Conservation (phyloP, 2,329 filamentous ascomycete species). For the Simplicillium sp. region DNA sequence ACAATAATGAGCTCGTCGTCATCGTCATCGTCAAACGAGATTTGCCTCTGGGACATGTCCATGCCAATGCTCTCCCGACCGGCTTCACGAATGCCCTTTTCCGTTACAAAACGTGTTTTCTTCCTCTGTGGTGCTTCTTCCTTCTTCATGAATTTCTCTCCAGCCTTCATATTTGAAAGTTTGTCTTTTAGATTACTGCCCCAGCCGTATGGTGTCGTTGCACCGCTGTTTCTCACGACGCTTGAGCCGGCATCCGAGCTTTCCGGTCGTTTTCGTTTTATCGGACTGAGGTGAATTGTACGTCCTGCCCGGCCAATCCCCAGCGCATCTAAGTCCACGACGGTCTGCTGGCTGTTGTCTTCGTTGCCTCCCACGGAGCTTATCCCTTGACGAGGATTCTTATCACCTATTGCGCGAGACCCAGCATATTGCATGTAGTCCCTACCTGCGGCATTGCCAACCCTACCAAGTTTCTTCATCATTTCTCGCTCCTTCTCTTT, state of each 20-base stretch:
- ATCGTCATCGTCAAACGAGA: slow-evolving; percentile 28
- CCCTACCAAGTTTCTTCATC: slow-evolving; percentile 54
- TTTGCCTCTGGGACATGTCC: slow-evolving; percentile 28
- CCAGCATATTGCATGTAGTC: slow-evolving; percentile 55
- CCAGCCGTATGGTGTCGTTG: slow-evolving; percentile 39
- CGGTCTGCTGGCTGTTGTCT: slow-evolving; percentile 1
- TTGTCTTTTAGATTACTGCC: slow-evolving; percentile 45
- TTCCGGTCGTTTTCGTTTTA: slow-evolving; percentile 52
- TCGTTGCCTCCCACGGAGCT: background rate
- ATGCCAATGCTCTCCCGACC: slow-evolving; percentile 62
- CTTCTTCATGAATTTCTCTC: slow-evolving; percentile 36
- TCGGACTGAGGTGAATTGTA: slow-evolving; percentile 45
- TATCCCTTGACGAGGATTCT: background rate
- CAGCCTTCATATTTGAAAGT: slow-evolving; percentile 51
- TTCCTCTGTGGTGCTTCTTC: slow-evolving; percentile 44
- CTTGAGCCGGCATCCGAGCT: slow-evolving; percentile 29
- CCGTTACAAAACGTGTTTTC: slow-evolving; percentile 73
- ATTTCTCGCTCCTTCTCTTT: slow-evolving; percentile 67
- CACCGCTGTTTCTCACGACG: slow-evolving; percentile 13
- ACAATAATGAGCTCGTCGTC: slow-evolving; percentile 44
- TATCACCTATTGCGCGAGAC: slow-evolving; percentile 6
- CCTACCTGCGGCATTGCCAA: slow-evolving; percentile 56
- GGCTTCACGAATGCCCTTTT: slow-evolving; percentile 67
- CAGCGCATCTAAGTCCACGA: slow-evolving; percentile 12
- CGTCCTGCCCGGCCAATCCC: slow-evolving; percentile 24